These are phyloP conservation scores for Marchantia paleacea DNA, from an alignment of 225 moss, liverwort and hornwort species.

Conservation along the genomic window DNA sequence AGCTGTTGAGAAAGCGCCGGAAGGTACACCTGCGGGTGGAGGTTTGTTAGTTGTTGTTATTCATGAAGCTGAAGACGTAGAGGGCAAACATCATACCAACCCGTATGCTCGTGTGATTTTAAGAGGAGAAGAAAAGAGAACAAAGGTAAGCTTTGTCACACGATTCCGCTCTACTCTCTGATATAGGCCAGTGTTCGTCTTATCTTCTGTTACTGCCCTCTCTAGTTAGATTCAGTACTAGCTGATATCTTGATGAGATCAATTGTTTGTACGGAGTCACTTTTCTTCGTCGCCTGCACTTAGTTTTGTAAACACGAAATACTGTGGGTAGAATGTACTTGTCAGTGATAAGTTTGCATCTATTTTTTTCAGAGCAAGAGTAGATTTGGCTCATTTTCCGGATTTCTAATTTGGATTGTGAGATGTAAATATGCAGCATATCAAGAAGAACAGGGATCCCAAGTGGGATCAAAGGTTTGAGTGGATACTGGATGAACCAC, in stretches of 20 bases:
- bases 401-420: background rate
- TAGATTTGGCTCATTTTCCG: background rate
- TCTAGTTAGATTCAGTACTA: no score
- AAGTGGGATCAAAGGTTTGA: slow-evolving; percentile 65
- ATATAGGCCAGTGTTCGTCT: no score
- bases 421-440: slow-evolving; percentile 39
- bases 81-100: slow-evolving; percentile 93
- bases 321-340: no score
- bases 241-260: no score
- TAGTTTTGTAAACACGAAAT: no score
- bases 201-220: no score
- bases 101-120: slow-evolving; percentile 74
- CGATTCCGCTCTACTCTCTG: no score
- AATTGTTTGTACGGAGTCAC: no score
- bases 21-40: slow-evolving; percentile 52
- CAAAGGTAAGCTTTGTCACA: slow-evolving; percentile 37
- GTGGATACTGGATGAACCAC: slow-evolving; percentile 65
- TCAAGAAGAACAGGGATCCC: slow-evolving; percentile 93
- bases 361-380: background rate
- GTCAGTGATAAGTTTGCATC: no score
- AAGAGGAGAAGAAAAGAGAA: slow-evolving; percentile 75
- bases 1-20: slow-evolving; percentile 35
- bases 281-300: no score
- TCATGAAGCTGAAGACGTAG: slow-evolving; percentile 76
- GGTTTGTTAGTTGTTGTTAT: slow-evolving; percentile 64